Base-by-base conservation (phyloP, 1,284 basidiomycete species). In the Rhodotorula mucilaginosa region DNA sequence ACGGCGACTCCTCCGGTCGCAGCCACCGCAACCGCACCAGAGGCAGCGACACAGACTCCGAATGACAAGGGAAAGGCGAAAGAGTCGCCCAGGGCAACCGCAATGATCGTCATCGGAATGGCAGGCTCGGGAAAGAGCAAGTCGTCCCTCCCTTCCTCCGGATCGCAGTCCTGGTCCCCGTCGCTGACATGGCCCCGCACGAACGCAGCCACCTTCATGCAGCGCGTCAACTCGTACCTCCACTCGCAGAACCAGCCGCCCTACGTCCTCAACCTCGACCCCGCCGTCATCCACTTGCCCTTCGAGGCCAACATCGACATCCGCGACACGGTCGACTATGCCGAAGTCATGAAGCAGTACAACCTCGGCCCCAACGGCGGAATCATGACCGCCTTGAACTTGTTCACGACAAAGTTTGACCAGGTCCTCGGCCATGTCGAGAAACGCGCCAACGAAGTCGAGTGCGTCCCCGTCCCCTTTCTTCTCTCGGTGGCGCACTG, bases 271-370 rank as follows among this genome's bases (percentile, higher is more conserved):
- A 99, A 99, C 81, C 89, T 99, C 71, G 97, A 99, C 81, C 97
- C 97, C 3, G 97, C 97, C 0, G 96, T 99, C 1, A 86, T 89
- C 15, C 89, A 89, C 70, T 86, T 95, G 57, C 92, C 93, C 4
- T 99, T 95, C 80, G 90, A 94, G 71, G 88, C 96, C 44, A 98
- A 99, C 80, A 97, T 99, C 73, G 97, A 99, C 81, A 98, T 99
- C 68, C 84, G 97, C 69, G 97, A 99, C 81, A 99, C 97, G 16
- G 89, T 99, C 63, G 92, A 98, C 82, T 99, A 99, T 82, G 88
- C 90, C 75, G 90, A 98, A 82, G 95, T 99, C 78, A 99, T 99
- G 97, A 94, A 97, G 86, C 94, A 98, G 92, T 99, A 99, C 84
- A 97, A 97, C 80, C 85, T 99, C 65, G 97, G 97, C 6, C 96